phyloP scores from a whole-genome alignment of 2,329 filamentous ascomycete genomes.

The Hypoxylon sp. region DNA sequence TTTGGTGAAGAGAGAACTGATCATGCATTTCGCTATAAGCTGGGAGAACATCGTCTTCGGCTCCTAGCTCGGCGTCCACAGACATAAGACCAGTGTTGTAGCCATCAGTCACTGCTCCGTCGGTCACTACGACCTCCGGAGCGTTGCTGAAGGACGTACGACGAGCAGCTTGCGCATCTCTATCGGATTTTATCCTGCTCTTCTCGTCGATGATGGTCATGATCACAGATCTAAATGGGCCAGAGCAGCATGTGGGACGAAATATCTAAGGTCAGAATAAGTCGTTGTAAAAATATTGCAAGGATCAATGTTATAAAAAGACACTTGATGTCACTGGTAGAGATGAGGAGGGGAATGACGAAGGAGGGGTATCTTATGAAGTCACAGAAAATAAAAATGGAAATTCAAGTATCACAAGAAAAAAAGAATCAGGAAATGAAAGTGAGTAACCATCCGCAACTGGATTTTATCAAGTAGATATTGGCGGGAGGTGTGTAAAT shows the following conservation, averaged over 20 bases:
- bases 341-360: slow-evolving; percentile 25
- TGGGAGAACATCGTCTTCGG: slow-evolving; percentile 64
- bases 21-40: slow-evolving; percentile 72
- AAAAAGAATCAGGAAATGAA: neutral
- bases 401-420: slow-evolving; percentile 28
- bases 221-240: neutral
- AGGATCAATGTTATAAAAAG: neutral
- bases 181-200: slow-evolving; percentile 6
- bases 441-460: neutral
- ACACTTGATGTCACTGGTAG: slow-evolving; percentile 4
- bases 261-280: slow-evolving; percentile 3
- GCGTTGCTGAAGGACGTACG: slow-evolving; percentile 46
- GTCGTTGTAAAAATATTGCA: neutral
- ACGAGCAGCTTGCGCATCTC: slow-evolving; percentile 6
- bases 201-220: slow-evolving; percentile 46
- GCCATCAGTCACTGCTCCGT: slow-evolving; percentile 56
- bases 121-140: slow-evolving; percentile 56
- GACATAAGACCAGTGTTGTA: slow-evolving; percentile 53
- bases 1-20: slow-evolving; percentile 72
- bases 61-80: slow-evolving; percentile 59
- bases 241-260: slow-evolving; percentile 25
- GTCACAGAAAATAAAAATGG: slow-evolving; percentile 20
- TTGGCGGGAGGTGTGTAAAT: neutral
- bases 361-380: slow-evolving; percentile 43
- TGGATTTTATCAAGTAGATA: slow-evolving; percentile 6